phyloP scores from a whole-genome alignment of 1,284 basidiomycete species.

The Tilletiaria anomala region DNA sequence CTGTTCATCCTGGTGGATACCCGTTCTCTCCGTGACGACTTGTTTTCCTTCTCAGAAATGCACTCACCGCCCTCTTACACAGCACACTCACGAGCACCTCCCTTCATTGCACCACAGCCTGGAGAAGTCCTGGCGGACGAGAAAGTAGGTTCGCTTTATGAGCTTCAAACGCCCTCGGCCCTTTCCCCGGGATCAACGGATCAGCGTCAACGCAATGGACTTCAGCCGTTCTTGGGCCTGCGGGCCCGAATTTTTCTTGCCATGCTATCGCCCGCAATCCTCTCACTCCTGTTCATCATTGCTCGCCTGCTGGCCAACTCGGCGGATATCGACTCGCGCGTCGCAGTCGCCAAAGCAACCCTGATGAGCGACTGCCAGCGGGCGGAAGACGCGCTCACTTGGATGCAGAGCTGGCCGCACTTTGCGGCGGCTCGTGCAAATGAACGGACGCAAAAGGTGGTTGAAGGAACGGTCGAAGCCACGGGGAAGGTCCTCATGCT shows the following conservation, averaged over 20 bases:
- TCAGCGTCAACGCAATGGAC: neutral
- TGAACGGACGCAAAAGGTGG: conserved; percentile 56
- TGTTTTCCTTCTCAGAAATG: too few relatives aligned
- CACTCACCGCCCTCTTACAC: too few relatives aligned
- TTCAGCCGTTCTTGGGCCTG: conserved; percentile 61
- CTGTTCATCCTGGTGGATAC: too few relatives aligned
- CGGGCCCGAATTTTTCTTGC: conserved; percentile 65
- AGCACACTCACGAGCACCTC: too few relatives aligned
- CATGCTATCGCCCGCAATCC: conserved; percentile 52
- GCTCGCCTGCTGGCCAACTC: conserved; percentile 64
- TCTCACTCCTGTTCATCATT: conserved; percentile 72
- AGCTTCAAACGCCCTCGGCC: too few relatives aligned
- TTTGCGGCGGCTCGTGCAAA: conserved; percentile 74
- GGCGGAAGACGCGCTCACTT: conserved; percentile 64
- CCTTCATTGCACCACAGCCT: too few relatives aligned
- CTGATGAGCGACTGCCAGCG: conserved; percentile 65
- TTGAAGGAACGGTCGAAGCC: conserved; percentile 62
- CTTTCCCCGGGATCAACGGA: too few relatives aligned
- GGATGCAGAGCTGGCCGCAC: conserved; percentile 68
- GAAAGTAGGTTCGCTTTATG: too few relatives aligned
- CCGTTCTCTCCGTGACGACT: too few relatives aligned
- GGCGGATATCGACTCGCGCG: conserved; percentile 52
- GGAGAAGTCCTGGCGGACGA: too few relatives aligned
- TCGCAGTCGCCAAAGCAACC: conserved; percentile 55
- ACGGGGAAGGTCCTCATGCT: conserved; percentile 44